Conservation (phyloP, 2,329 filamentous ascomycete species). For the Nemania sp. region DNA sequence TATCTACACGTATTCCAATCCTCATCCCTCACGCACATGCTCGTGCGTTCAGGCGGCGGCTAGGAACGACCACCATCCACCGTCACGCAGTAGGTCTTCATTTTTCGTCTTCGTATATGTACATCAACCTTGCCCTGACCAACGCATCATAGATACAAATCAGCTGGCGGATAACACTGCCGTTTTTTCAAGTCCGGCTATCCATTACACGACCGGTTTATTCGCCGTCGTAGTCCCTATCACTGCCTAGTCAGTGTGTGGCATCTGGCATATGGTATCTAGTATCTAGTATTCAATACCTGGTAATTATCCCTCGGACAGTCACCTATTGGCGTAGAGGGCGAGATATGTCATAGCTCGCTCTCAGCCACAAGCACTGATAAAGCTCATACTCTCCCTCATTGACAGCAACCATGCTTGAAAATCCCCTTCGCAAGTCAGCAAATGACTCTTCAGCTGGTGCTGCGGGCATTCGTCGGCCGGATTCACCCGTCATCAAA, state of each 20-base stretch:
- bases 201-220: neutral
- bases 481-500: constrained; percentile 29
- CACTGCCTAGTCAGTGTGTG: neutral
- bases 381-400: neutral
- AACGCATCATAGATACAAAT: neutral
- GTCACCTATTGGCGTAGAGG: too few relatives aligned
- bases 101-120: neutral
- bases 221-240: neutral
- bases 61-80: neutral
- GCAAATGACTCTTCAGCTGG: constrained; percentile 2
- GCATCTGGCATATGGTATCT: neutral
- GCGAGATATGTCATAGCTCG: neutral
- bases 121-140: neutral
- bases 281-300: too few relatives aligned
- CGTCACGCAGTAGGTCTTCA: neutral
- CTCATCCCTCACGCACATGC: neutral
- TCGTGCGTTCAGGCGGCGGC: neutral
- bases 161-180: neutral
- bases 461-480: constrained; percentile 24
- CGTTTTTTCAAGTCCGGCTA: neutral
- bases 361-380: neutral
- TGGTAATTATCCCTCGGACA: too few relatives aligned
- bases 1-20: neutral
- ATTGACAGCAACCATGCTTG: constrained; percentile 15
- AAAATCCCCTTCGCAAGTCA: constrained; percentile 12